These are phyloP conservation scores for Scenedesmus sp. DNA, from an alignment of 163 green algal genomes.

Conservation along the genomic window DNA sequence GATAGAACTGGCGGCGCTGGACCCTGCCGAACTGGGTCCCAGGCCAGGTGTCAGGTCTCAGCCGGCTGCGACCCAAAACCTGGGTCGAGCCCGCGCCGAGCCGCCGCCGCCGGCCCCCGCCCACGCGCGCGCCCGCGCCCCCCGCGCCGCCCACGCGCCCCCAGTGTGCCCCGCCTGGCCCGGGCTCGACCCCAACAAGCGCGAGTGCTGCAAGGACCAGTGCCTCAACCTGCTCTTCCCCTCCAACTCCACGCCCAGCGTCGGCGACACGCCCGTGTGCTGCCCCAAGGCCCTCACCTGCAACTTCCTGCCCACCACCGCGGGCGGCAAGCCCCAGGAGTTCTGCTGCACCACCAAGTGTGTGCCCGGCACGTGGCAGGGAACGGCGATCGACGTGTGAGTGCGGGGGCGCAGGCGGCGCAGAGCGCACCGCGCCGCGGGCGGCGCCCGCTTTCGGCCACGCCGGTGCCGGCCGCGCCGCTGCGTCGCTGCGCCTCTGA, in stretches of 20 bases:
- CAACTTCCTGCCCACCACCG: background rate
- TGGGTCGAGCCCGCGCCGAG: too few species aligned
- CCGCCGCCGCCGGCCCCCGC: background rate
- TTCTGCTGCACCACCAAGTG: slow-evolving; percentile 13
- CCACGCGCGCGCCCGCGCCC: background rate
- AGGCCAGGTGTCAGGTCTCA: too few species aligned
- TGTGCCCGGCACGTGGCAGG: background rate
- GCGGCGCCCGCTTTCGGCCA: background rate
- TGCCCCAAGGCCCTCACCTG: background rate
- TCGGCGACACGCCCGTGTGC: background rate
- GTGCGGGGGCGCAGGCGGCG: background rate
- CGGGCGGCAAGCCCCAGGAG: background rate
- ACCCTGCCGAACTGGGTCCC: too few species aligned
- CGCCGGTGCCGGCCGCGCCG: background rate
- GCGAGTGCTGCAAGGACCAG: background rate
- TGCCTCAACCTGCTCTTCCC: background rate
- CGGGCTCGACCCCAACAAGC: background rate
- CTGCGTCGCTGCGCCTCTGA: background rate
- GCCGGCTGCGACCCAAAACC: too few species aligned
- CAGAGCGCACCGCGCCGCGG: too few species aligned
- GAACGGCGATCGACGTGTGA: background rate
- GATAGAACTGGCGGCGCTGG: too few species aligned
- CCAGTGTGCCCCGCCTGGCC: slow-evolving; percentile 16
- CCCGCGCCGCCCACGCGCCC: too few species aligned
- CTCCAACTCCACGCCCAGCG: background rate